Base-by-base conservation (phyloP, 2,329 filamentous ascomycete genomes). In the Beauveria asiatica region DNA sequence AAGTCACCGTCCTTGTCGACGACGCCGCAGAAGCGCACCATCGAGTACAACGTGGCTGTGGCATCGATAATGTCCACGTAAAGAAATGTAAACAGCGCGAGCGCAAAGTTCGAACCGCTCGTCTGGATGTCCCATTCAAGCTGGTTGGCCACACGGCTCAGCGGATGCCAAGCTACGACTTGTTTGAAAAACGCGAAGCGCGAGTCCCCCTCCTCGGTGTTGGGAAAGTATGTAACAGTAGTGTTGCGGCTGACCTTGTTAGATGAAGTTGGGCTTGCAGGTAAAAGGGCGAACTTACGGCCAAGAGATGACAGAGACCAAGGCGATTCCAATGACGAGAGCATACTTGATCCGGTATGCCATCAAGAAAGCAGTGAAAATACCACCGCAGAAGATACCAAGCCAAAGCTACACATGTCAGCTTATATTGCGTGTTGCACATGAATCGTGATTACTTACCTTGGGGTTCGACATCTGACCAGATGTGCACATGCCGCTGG, bases 21-120 rank as follows among this genome's bases (percentile, higher is more conserved):
- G 49, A 82, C 81, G 30, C 84, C 83, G 63, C 83, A 86, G 74
- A 90, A 90, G 23, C 86, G 85, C 1, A 88, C 88, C 88, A 92
- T 91, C n/a, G 87, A 88, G 74, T 90, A 91, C 42, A 91, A 75
- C 0, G 88, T 91, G 46, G 87, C 88, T 0, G 88, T 91, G 67
- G 85, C 86, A 69, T 92, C 88, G 62, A 92, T 85, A 65, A 91
- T 89, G 67, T 91, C 88, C 55, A 92, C 88, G 62, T 91, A 91
- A 3, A 92, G 79, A 69, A 92, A 90, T 1, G 88, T 91, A 68
- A 91, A 85, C 57, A 91, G 81, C 0, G 88, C 87, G 4, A 90
- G 76, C 10, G 81, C 83, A 67, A 90, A 90, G 64, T 89, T 83
- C 0, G 79, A 79, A 6, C 79, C 79, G 39, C 80, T 77, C 10